Conservation (phyloP, 345 rosid genomes). For the Eucalyptus leucophloia region DNA sequence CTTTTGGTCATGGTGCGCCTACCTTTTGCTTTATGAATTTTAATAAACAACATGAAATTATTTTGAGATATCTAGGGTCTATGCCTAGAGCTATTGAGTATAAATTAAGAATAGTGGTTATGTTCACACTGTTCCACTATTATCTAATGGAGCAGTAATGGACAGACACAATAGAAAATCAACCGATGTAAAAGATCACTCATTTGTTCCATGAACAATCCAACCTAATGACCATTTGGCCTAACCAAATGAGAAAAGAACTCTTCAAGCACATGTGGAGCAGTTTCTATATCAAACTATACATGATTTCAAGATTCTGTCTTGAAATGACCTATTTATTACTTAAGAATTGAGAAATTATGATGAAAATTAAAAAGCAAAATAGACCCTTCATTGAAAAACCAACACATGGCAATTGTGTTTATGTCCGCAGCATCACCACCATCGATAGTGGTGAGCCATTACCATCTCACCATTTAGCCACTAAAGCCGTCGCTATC, state of each 20-base stretch:
- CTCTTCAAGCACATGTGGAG: background rate
- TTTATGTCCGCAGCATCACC: background rate
- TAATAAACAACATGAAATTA: background rate
- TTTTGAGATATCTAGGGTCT: background rate
- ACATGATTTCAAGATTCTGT: background rate
- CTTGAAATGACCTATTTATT: background rate
- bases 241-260: background rate
- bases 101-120: background rate
- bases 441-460: no score
- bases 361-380: background rate
- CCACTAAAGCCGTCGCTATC: fast-evolving
- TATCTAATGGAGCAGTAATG: background rate
- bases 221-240: background rate
- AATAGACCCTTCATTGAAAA: background rate
- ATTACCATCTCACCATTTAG: background rate
- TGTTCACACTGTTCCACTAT: background rate
- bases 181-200: background rate
- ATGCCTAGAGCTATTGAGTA: background rate
- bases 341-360: background rate
- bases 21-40: background rate
- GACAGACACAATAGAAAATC: background rate
- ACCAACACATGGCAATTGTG: background rate
- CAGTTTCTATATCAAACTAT: background rate
- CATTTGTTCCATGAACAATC: background rate
- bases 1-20: background rate